phyloP scores from a whole-genome alignment of 169 alveolate species.

The Cryptosporidium muris region DNA sequence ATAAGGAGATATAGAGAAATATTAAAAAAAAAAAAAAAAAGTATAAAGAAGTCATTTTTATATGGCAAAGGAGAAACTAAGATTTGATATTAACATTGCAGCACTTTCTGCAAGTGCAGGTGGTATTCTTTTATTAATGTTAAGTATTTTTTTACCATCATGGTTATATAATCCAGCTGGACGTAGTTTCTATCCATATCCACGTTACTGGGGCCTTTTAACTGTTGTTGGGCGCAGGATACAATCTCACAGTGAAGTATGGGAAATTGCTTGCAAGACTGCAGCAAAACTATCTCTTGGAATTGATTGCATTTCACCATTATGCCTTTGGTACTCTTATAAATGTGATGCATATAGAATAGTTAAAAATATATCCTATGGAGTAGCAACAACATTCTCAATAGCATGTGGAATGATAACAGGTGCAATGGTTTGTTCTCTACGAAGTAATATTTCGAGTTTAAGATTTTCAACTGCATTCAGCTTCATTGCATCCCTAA shows the following conservation, averaged over 20 bases:
- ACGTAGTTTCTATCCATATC: conserved; percentile 65
- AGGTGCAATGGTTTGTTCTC: conserved; percentile 69
- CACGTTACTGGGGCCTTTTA: conserved; percentile 67
- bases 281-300: conserved; percentile 67
- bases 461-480: conserved; percentile 61
- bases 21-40: background rate
- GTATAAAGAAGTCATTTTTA: background rate
- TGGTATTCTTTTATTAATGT: conserved; percentile 42
- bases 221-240: conserved; percentile 63
- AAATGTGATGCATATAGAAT: conserved; percentile 70
- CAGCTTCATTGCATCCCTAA: conserved; percentile 53
- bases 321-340: conserved; percentile 64
- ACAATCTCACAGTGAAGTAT: conserved; percentile 51
- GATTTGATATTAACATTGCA: conserved; percentile 41
- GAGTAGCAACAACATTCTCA: conserved; percentile 46
- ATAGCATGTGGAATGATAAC: conserved; percentile 69
- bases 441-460: conserved; percentile 64
- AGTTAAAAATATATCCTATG: conserved; percentile 56
- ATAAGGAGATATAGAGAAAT: background rate
- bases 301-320: conserved; percentile 47
- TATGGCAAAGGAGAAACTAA: conserved; percentile 55
- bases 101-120: conserved; percentile 71
- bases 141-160: conserved; percentile 49
- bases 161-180: conserved; percentile 71
- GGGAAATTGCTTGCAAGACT: conserved; percentile 69